phyloP scores from a whole-genome alignment of 2,329 filamentous ascomycete species.

The Leptographium procerum region DNA sequence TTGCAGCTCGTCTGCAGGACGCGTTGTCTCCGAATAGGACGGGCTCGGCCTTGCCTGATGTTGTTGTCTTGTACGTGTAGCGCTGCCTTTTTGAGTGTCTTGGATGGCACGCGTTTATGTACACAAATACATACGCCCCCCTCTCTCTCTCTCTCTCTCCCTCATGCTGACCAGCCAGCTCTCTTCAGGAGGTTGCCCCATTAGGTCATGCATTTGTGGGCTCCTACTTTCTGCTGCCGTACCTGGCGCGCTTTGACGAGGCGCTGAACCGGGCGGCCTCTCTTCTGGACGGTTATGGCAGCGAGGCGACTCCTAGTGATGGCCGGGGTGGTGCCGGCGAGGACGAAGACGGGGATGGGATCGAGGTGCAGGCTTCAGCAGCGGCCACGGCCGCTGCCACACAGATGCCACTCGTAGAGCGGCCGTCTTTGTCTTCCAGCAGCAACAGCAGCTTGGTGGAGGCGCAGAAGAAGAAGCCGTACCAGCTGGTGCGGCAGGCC shows the following conservation, averaged over 20 bases:
- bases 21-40: constrained; percentile 29
- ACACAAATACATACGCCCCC: neutral
- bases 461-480: constrained; percentile 23
- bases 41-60: constrained; percentile 33
- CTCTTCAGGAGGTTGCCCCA: constrained; percentile 85
- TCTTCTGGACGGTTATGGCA: constrained; percentile 16
- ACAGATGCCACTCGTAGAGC: too few relatives aligned
- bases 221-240: constrained; percentile 64
- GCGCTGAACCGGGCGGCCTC: constrained; percentile 60
- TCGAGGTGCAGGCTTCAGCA: neutral
- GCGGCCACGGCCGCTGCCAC: neutral
- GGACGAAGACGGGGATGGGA: constrained; percentile 2
- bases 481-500: constrained; percentile 57
- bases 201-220: constrained; percentile 78
- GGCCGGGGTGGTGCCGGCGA: neutral
- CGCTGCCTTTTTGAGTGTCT: neutral
- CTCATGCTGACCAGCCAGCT: constrained; percentile 32
- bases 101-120: too few relatives aligned
- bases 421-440: too few relatives aligned
- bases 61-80: constrained; percentile 44
- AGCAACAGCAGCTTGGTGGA: too few relatives aligned
- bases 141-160: neutral
- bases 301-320: neutral
- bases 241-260: constrained; percentile 59
- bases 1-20: constrained; percentile 58